Conservation (phyloP, 441 rosid species). For the Jatropha podagrica region DNA sequence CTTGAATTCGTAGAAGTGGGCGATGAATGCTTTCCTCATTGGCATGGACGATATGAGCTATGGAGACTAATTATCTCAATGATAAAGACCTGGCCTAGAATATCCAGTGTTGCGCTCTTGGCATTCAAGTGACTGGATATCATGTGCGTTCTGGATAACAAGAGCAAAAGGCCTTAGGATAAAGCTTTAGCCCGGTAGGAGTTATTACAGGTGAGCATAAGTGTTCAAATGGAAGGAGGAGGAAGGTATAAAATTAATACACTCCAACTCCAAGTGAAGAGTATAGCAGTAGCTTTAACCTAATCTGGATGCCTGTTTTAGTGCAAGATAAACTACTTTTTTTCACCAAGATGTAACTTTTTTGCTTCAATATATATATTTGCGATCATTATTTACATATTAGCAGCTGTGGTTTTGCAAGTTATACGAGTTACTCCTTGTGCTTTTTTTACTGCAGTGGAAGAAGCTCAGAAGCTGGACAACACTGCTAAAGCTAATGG, state of each 20-base stretch:
- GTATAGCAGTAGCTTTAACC: background rate
- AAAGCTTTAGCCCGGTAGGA: background rate
- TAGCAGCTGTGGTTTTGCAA: background rate
- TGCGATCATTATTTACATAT: background rate
- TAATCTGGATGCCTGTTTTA: background rate
- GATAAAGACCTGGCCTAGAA: background rate
- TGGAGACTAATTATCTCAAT: background rate
- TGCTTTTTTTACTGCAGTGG: conserved; percentile 22
- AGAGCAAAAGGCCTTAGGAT: background rate
- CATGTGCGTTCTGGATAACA: too few relatives aligned
- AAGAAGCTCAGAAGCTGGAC: conserved; percentile 39
- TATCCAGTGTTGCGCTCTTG: background rate
- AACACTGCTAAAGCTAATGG: conserved; percentile 35
- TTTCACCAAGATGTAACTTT: background rate
- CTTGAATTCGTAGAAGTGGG: background rate
- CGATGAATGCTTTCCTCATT: background rate
- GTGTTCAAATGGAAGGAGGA: background rate
- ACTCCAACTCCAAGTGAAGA: background rate
- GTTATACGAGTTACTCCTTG: background rate
- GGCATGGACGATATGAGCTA: background rate
- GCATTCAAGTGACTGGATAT: background rate
- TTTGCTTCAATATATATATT: background rate
- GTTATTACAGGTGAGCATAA: background rate
- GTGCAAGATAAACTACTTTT: background rate
- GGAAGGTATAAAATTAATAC: background rate